Evolutionary conservation across 345 rosid genomes (phyloP).

Genomic region (Ricinus communis): DNA sequence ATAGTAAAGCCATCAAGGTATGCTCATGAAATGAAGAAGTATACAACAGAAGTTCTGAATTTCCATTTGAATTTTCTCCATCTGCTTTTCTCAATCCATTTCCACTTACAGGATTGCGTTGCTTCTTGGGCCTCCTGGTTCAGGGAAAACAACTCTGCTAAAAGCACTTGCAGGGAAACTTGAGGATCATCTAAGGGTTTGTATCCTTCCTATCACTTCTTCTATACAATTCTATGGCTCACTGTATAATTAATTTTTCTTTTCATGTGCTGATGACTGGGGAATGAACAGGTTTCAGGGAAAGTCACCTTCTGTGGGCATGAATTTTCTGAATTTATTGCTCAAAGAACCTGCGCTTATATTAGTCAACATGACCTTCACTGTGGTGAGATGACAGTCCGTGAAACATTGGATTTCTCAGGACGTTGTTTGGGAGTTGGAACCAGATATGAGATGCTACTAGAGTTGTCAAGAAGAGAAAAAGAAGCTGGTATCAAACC

Average conservation of each 20-base stretch:
- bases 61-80: background rate
- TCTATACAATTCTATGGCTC: background rate
- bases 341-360: slow-evolving; percentile 48
- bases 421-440: slow-evolving; percentile 48
- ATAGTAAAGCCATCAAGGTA: slow-evolving; percentile 43
- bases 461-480: slow-evolving; percentile 43
- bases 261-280: background rate
- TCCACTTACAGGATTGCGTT: slow-evolving; percentile 32
- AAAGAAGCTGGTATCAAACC: slow-evolving; percentile 41
- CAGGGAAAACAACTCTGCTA: slow-evolving; percentile 44
- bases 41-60: background rate
- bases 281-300: slow-evolving; percentile 29
- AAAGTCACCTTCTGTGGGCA: slow-evolving; percentile 49
- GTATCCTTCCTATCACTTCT: slow-evolving; percentile 6
- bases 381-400: slow-evolving; percentile 47
- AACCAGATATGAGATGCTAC: slow-evolving; percentile 34
- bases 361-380: slow-evolving; percentile 47
- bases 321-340: slow-evolving; percentile 40
- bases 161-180: slow-evolving; percentile 42
- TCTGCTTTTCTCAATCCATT: background rate
- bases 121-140: slow-evolving; percentile 46
- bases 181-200: slow-evolving; percentile 31
- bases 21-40: background rate
- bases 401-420: slow-evolving; percentile 47
- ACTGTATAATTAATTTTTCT: background rate